Base-by-base conservation (phyloP, 192 early-diverging fungal genomes). In the Kickxella alabastrina region DNA sequence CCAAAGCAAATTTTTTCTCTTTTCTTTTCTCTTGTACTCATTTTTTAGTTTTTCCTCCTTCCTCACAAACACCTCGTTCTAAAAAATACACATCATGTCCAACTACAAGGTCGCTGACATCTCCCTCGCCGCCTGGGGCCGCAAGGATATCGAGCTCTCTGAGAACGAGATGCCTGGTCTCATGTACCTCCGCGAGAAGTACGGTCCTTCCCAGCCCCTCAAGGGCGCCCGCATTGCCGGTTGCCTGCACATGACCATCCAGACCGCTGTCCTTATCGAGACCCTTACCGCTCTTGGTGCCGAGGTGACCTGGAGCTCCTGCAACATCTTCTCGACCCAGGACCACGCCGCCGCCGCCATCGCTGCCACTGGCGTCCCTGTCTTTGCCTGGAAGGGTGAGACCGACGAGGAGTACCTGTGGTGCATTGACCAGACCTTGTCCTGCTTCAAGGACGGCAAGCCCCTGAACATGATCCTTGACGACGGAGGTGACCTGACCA, bases 161-260 rank as follows among this genome's bases (percentile, higher is more conserved):
- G 93, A 98, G 84, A 90, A 90, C 76, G 95, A 98, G 84, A 98
- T 98, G 95, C 93, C 93, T 55, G 93, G 95, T 65, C 87, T 98
- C 62, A 96, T 98, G 87, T 77, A 81, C 63, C 82, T 96, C 54
- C 90, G 93, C 77, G 61, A 79, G 58, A 93, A 93, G 85, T 98
- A 96, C 81, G 91, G 90, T 37, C 81, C 89, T 44, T 43, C 70
- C 43, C 85, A 96, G 80, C 87, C 92, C 52, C 86, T 98, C 62
- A 83, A 85, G 74, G 95, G 93, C 77, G 90, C 95, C 52, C 90
- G 95, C 63, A 91, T 98, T 62, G 90, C 90, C 53, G 95, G 95
- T 32, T 98, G 93, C 78, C 83, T 98, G 65, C 93, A 98, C 85
- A 98, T 98, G 95, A 98, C 93, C 76, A 91, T 98, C 79, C 93